Conservation (phyloP, 2,329 filamentous ascomycete genomes). For the Aspergillus oerlinghausenensis region DNA sequence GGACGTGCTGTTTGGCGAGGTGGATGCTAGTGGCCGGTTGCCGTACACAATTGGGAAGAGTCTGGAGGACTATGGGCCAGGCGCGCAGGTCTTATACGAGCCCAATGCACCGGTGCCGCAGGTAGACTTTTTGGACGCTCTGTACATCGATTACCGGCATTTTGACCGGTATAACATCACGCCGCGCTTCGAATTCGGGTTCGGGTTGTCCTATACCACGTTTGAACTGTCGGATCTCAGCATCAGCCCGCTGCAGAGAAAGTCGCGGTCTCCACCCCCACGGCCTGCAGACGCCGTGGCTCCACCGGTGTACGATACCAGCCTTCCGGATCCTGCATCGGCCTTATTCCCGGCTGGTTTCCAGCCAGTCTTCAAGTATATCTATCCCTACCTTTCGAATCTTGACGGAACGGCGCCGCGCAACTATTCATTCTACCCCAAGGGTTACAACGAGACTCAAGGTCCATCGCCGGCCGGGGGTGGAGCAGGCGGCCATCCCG, state of each 20-base stretch:
- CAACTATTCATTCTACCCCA: conserved; percentile 47
- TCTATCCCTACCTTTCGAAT: conserved; percentile 65
- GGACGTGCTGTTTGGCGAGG: conserved; percentile 73
- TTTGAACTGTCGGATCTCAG: conserved; percentile 59
- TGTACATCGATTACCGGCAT: conserved; percentile 86
- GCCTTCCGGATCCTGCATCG: conserved; percentile 52
- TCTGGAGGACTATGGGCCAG: conserved; percentile 70
- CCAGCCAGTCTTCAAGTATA: conserved; percentile 61
- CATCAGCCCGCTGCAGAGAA: conserved; percentile 46
- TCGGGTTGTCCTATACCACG: conserved; percentile 74
- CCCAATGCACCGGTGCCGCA: conserved; percentile 69
- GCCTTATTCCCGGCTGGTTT: conserved; percentile 60
- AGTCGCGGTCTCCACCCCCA: conserved; percentile 44
- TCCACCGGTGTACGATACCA: conserved; percentile 54
- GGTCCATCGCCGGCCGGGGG: conserved; percentile 62
- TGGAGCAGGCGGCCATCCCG: conserved; percentile 49
- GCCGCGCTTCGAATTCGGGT: conserved; percentile 82
- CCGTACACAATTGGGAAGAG: conserved; percentile 81
- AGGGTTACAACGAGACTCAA: conserved; percentile 50
- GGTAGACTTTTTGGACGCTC: conserved; percentile 75
- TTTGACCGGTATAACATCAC: conserved; percentile 72
- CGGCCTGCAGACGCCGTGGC: conserved; percentile 36
- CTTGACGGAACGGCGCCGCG: conserved; percentile 45
- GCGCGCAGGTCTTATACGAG: conserved; percentile 63
- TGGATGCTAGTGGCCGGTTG: conserved; percentile 74